phyloP scores from a whole-genome alignment of 2,329 filamentous ascomycete genomes.

The Sclerotinia spermophila region DNA sequence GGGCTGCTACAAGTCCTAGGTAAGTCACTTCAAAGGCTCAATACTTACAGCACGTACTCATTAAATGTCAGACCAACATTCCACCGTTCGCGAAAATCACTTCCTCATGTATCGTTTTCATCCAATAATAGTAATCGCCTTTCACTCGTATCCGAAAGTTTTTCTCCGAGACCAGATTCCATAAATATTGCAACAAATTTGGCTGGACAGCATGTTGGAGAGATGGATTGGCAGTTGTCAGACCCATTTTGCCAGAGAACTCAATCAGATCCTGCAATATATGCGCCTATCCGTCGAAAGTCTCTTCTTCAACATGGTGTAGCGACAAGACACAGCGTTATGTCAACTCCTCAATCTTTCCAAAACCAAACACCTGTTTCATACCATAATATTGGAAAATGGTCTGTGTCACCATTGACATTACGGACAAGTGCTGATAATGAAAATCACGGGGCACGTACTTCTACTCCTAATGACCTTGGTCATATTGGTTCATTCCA shows the following conservation, averaged over 20 bases:
- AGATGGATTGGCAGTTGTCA: constrained; percentile 16
- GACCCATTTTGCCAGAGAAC: constrained; percentile 20
- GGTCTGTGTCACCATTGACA: constrained; percentile 9
- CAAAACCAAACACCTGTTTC: constrained; percentile 16
- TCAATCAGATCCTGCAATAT: constrained; percentile 29
- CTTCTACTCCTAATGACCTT: constrained; percentile 49
- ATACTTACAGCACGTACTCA: neutral
- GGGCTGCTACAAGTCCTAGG: constrained; percentile 5
- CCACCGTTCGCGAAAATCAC: constrained; percentile 26
- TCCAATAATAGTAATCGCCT: constrained; percentile 26
- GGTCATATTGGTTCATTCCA: constrained; percentile 59
- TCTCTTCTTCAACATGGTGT: constrained; percentile 36
- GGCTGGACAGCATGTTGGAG: constrained; percentile 12
- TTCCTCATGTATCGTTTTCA: constrained; percentile 26
- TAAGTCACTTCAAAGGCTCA: neutral
- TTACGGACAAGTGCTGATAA: constrained; percentile 13
- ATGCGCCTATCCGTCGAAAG: constrained; percentile 33
- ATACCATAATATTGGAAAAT: constrained; percentile 12
- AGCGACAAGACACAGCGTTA: constrained; percentile 32
- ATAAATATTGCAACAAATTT: constrained; percentile 7
- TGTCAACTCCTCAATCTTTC: constrained; percentile 9
- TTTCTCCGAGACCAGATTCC: constrained; percentile 24
- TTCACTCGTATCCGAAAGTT: constrained; percentile 31
- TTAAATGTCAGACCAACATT: neutral
- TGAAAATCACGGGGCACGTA: constrained; percentile 23